Base-by-base conservation (phyloP, 331 rosid species). In the Telfairia occidentalis region DNA sequence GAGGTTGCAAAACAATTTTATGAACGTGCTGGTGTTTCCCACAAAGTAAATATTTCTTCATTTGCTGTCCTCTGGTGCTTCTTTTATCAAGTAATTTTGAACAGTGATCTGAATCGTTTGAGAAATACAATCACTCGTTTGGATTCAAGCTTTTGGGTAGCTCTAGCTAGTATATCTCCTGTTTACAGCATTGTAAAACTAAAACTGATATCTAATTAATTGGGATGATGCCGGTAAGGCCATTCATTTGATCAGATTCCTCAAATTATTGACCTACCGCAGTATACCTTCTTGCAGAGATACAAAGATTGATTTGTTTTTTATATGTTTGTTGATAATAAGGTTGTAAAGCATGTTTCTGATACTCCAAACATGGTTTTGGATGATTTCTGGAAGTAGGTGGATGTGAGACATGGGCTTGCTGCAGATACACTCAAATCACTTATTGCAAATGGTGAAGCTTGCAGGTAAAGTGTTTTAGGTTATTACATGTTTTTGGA, bases 1-100 rank as follows among this genome's bases (percentile, higher is more conserved):
- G 97, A 91, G 74, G 84, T 89, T 63, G 98, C 98, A 8, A 88
- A 83, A 76, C 89, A 86, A 85, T 93, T 88, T 77, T 89, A 89
- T 67, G 86, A 86, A 12, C 82, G 63, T 74, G 97, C 95, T 52
- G 94, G 96, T 71, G 91, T 93, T 83, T 89, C 96, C 29, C 90
- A 93, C 71, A 93, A 91, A 89, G 98, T 92, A 83, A 71, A 42
- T 42, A 38, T 40, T 21, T 21, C 73, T 66, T 38, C 34, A 21
- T 66, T 66, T 64, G 4, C 19, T 66, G 73, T 21, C 7, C 34
- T n/a, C 30, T 21, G 52, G 52, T 38, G 5, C 53, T 40, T 65
- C 18, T 65, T 65, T 65, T 38, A 65, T 65, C 32, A 35, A 40
- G 50, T 9, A 38, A 65, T 65, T 19, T 4, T 65, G 18, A 65